Evolutionary conservation across 2,329 filamentous ascomycete species (phyloP), one percentile per base, ranked within the genome.

Genomic region (Cladophialophora psammophila): DNA sequence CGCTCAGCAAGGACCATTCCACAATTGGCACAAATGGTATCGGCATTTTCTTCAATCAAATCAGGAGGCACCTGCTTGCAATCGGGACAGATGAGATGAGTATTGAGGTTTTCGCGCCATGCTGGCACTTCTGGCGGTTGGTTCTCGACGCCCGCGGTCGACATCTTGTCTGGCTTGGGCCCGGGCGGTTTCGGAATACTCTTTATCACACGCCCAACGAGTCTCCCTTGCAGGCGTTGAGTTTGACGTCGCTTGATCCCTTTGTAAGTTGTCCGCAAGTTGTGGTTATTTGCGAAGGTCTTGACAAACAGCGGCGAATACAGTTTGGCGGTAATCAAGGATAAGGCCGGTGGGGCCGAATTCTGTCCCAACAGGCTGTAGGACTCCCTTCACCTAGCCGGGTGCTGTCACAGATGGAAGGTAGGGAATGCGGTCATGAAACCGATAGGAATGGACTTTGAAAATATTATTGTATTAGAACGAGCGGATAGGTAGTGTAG

Each of bases 11-110:
- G 87, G 5, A 99, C 95, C 38, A 97, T 85, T 42, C 95, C 95
- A 75, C 95, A 99, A 69, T 91, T 93, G 66, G 87, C 91, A 78
- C 95, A 99, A 63, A 99, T 93, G 78, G 96, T 92, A 79, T 99
- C 95, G 71, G 90, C 91, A 5, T 93, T 93, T 78, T 98, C 95
- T 77, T 98, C 95, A 54, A 95, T 87, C 40, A 99, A 84, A 71
- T 97, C 94, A 5, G 95, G 94, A n/a, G 95, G 95, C 62, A 88
- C 86, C 76, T 97, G 93, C 75, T 90, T 91, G 84, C 95, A 99
- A 77, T 99, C 94, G 15, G 88, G 91, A 78, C 95, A 99, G 71
- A 93, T 90, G 70, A 98, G 81, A 72, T 90, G 88, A 76, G 93
- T 90, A 78, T 92, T 96, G 66, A 98, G 86, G 73, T 98, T 95